Conservation (phyloP, 2,329 filamentous ascomycete genomes). For the Seiridium cupressi region DNA sequence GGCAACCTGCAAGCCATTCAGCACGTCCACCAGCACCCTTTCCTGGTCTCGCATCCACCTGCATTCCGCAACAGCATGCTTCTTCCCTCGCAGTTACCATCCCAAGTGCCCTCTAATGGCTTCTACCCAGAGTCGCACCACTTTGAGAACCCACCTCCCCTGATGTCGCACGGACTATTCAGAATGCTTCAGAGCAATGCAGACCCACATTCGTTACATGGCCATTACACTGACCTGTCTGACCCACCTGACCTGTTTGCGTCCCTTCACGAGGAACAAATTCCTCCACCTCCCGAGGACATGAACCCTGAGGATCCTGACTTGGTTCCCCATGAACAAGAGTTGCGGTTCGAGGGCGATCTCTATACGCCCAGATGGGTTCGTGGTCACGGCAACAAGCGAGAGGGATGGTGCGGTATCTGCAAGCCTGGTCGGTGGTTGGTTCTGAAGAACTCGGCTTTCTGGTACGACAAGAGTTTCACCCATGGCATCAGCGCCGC, state of each 20-base stretch:
- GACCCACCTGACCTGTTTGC: constrained; percentile 77
- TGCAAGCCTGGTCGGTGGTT: constrained; percentile 86
- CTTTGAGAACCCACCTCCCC: constrained; percentile 58
- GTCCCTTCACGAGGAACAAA: constrained; percentile 70
- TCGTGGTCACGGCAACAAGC: constrained; percentile 81
- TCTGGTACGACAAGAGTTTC: constrained; percentile 92
- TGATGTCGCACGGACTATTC: constrained; percentile 72
- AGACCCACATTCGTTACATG: constrained; percentile 64
- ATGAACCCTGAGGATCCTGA: constrained; percentile 79
- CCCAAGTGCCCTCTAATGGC: constrained; percentile 49
- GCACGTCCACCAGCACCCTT: constrained; percentile 52
- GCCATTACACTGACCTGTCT: constrained; percentile 71
- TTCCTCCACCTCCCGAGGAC: constrained; percentile 73
- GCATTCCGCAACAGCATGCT: constrained; percentile 60
- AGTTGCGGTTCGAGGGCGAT: constrained; percentile 75
- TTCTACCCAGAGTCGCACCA: constrained; percentile 50
- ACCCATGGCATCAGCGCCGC: constrained; percentile 83
- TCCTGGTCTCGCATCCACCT: constrained; percentile 50
- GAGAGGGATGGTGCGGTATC: constrained; percentile 86
- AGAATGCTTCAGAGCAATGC: constrained; percentile 74
- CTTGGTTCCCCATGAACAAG: constrained; percentile 74
- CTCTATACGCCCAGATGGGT: constrained; percentile 84
- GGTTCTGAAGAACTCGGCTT: constrained; percentile 85
- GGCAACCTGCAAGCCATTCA: constrained; percentile 54
- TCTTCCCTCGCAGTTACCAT: constrained; percentile 42